Evolutionary conservation across 208 protist species (phyloP).

Genomic region (Leishmania guyanensis): DNA sequence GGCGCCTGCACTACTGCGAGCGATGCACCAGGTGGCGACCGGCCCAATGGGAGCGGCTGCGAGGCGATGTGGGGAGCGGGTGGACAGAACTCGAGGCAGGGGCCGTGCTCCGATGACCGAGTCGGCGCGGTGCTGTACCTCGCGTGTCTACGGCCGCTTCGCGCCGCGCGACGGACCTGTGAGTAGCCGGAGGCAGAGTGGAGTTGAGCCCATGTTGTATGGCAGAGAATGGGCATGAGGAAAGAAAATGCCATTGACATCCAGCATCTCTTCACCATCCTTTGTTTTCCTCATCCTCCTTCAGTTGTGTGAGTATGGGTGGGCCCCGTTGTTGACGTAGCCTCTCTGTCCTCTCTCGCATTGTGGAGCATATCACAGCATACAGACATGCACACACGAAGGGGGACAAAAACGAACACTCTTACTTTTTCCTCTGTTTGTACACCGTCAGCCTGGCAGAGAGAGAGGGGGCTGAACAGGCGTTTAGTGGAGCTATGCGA

Average conservation of each 20-base stretch:
- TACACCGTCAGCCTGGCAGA: not conserved
- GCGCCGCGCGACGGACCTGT: not conserved
- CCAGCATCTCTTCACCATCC: not conserved
- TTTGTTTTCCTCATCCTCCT: not conserved
- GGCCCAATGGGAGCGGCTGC: not conserved
- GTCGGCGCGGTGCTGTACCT: not conserved
- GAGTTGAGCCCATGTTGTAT: not conserved
- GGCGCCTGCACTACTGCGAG: not conserved
- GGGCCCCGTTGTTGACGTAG: not conserved
- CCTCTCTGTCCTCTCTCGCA: not conserved
- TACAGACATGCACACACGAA: not conserved
- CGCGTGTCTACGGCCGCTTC: not conserved
- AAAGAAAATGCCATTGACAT: not conserved
- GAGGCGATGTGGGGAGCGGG: not conserved
- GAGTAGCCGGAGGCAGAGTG: not conserved
- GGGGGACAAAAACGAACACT: not conserved
- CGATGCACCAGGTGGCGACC: not conserved
- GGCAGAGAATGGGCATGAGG: not conserved
- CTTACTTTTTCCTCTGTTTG: not conserved
- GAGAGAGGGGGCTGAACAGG: not conserved
- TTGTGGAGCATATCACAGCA: not conserved
- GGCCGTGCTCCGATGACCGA: not conserved
- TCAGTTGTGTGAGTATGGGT: not conserved
- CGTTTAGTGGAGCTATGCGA: not conserved
- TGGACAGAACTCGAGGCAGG: not conserved